Evolutionary conservation across 768 basidiomycete species (phyloP), one percentile per base, ranked within the genome.

Genomic region (Dentipellis sp.): DNA sequence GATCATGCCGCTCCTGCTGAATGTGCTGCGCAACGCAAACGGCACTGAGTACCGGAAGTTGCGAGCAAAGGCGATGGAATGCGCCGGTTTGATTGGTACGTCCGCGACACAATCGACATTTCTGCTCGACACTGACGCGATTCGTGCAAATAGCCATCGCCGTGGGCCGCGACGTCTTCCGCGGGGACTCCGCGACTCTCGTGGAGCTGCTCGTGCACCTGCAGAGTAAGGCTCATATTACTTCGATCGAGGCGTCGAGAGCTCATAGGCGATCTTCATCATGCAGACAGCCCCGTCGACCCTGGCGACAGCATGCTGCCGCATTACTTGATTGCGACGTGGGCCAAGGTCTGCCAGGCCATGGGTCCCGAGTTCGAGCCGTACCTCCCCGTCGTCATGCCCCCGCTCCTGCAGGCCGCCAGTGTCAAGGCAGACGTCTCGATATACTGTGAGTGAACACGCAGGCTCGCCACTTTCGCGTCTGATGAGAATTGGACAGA

Each of bases 261-360:
- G 9, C 50, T 45, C 21, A 55, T 22, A 36, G 42, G 29, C 29
- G 29, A 29, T 29, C n/a, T 45, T 46, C 11, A 38, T 54, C 16
- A 37, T n/a, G 47, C 63, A 86, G 87, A 88, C 64, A 78, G 75
- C 42, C 84, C 88, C 0, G 68, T 75, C 0, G 89, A 91, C 59
- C 79, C 84, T 1, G 75, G 78, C 10, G 90, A 94, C 63, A 82
- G 86, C 0, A 83, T 90, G 60, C 67, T 86, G 2, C 75, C 75
- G 0, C 84, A 86, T 55, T 92, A 91, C 65, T 75, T 93, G 23
- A 90, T 91, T 50, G 81, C 84, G 45, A 94, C 91, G 0, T 94
- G 91, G 91, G 86, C 88, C 2, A 93, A 90, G 64, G 78, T 94
- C 0, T 92, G 89, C 65, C 90, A 91, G 59, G 88, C 89, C 0